These are phyloP conservation scores for Xanthoceras sorbifolium DNA, from an alignment of 345 rosid species.

Conservation along the genomic window DNA sequence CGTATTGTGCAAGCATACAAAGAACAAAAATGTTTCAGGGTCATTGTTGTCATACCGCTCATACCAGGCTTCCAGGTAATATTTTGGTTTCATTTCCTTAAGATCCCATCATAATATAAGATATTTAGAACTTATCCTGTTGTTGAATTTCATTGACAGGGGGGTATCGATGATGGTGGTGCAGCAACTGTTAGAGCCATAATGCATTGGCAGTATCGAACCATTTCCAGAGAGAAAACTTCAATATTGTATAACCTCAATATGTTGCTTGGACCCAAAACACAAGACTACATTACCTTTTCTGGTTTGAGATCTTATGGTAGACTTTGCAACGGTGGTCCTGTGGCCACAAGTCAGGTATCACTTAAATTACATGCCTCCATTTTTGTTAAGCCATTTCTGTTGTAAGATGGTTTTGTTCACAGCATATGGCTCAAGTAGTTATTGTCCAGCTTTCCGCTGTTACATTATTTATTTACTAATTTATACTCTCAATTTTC, in stretches of 20 bases:
- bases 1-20: slow-evolving; percentile 75
- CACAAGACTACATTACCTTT: slow-evolving; percentile 77
- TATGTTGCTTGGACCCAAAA: slow-evolving; percentile 57
- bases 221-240: slow-evolving; percentile 71
- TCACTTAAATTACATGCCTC: neutral
- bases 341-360: slow-evolving; percentile 89
- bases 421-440: too few species aligned
- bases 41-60: slow-evolving; percentile 78
- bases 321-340: slow-evolving; percentile 62
- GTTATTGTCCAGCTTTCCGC: neutral
- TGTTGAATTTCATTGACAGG: slow-evolving; percentile 42
- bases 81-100: neutral
- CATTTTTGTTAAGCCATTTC: neutral
- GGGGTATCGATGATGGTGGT: slow-evolving; percentile 85
- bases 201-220: slow-evolving; percentile 93
- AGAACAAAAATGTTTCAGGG: slow-evolving; percentile 67
- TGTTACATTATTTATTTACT: neutral
- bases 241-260: slow-evolving; percentile 72
- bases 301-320: slow-evolving; percentile 84
- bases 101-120: neutral
- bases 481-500: slow-evolving; percentile 4
- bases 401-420: too few species aligned
- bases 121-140: slow-evolving; percentile 1
- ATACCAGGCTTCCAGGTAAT: slow-evolving; percentile 93
- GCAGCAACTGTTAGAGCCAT: slow-evolving; percentile 96